Conservation (phyloP, 2,329 filamentous ascomycete species). For the Fusarium luffae region DNA sequence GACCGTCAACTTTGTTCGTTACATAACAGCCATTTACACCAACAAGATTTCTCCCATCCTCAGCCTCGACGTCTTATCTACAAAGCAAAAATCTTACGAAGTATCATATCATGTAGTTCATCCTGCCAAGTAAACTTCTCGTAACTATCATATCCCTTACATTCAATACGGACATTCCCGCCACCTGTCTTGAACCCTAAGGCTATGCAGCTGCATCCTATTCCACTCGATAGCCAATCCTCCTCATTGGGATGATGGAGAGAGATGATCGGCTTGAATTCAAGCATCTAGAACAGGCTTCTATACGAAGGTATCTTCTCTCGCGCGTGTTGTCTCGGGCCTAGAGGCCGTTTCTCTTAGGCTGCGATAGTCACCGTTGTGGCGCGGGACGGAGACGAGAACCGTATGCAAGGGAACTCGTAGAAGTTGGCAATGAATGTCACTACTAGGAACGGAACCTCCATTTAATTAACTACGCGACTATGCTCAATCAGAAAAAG, state of each 20-base stretch:
- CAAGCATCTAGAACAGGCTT: not conserved
- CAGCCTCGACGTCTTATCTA: not conserved
- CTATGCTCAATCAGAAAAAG: slow-evolving; percentile 13
- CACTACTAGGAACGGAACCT: not conserved
- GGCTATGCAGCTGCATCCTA: not conserved
- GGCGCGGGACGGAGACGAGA: slow-evolving; percentile 17
- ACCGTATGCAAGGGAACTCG: slow-evolving; percentile 26
- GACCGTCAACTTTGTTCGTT: no score
- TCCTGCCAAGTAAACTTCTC: no score
- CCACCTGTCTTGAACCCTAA: slow-evolving; percentile 10
- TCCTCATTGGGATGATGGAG: not conserved
- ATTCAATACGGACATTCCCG: not conserved
- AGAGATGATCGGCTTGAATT: not conserved
- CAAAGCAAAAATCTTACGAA: not conserved
- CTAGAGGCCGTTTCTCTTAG: not conserved
- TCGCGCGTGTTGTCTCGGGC: slow-evolving; percentile 30
- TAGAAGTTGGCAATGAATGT: not conserved
- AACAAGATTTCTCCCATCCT: not conserved
- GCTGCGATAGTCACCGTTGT: not conserved
- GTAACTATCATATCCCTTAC: not conserved
- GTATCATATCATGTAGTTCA: not conserved
- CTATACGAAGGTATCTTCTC: not conserved
- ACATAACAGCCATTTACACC: not conserved
- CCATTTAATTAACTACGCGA: not conserved
- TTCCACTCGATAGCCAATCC: not conserved